Evolutionary conservation across 805 yeast species (phyloP), one percentile per base, ranked within the genome.

Genomic region (Hanseniaspora mollemarum): DNA sequence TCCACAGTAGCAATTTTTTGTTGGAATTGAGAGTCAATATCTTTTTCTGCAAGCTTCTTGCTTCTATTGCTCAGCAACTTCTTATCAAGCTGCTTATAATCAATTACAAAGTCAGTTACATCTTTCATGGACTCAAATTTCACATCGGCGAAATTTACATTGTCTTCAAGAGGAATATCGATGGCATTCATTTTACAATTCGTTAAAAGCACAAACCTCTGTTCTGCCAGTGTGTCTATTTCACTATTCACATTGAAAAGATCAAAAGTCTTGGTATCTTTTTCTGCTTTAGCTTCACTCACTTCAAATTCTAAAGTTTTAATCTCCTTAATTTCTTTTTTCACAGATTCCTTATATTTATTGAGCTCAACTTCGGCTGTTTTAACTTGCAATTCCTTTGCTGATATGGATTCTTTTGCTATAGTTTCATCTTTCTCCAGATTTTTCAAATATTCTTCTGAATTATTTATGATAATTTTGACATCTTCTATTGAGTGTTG

Each of bases 161-260:
- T 25, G 21, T 24, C 24, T 39, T 39, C 32, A 9, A 39, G 16
- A 1, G 95, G 94, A 15, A 87, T 59, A 13, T 71, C 67, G 21
- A 83, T 70, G 51, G 76, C 81, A 49, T 84, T 84, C 53, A 88
- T 73, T 58, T 83, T 85, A 65, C 95, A 84, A 55, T 76, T 78
- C 55, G 80, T 78, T 54, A 87, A 69, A 18, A 77, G 67, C 55
- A 76, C 74, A 8, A 77, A 66, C 58, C 81, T 74, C 45, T 79
- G 84, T 29, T 76, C 60, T 53, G 74, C 77, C 4, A 70, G 58
- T 53, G 74, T 74, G 36, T 80, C 78, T 6, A 76, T 57, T 24
- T 71, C 72, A 56, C 79, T 86, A 56, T 78, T 80, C 5, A 69
- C 56, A 7, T 61, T 62, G 3, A 69, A 66, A 19, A 43, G 70